Evolutionary conservation across 75 land plant species (phyloP).

Genomic region (Cunninghamia lanceolata): DNA sequence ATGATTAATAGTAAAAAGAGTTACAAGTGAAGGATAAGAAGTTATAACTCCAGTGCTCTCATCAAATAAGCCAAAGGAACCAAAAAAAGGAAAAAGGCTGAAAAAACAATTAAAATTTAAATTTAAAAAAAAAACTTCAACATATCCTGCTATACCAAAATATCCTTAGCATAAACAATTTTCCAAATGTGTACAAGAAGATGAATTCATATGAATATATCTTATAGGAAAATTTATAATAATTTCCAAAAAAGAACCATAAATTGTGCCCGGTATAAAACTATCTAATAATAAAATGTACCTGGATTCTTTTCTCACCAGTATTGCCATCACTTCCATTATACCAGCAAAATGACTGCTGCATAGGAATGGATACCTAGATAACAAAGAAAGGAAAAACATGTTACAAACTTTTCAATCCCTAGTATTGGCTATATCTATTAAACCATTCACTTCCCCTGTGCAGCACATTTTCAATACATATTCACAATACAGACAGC

Average conservation of each 20-base stretch:
- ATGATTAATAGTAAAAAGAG: neutral
- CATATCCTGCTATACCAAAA: neutral
- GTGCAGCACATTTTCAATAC: neutral
- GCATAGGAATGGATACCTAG: slow-evolving; percentile 40
- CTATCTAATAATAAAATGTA: slow-evolving; percentile 5
- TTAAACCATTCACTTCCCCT: neutral
- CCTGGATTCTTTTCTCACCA: slow-evolving; percentile 49
- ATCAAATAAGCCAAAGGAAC: neutral
- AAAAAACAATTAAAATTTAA: no score
- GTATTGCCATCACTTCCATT: slow-evolving; percentile 50
- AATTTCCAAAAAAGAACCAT: neutral
- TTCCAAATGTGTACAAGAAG: neutral
- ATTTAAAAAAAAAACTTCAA: neutral
- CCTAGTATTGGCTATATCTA: neutral
- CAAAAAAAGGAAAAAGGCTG: neutral
- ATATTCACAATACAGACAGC: neutral
- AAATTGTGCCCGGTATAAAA: neutral
- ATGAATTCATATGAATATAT: neutral
- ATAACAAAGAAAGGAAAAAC: neutral
- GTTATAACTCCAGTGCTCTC: neutral
- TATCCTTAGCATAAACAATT: neutral
- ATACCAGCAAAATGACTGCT: slow-evolving; percentile 62
- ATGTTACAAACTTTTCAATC: neutral
- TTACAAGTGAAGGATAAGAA: neutral
- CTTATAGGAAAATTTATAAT: neutral